phyloP scores from a whole-genome alignment of 2,329 filamentous ascomycete species.

The Acephala macrosclerotiorum region DNA sequence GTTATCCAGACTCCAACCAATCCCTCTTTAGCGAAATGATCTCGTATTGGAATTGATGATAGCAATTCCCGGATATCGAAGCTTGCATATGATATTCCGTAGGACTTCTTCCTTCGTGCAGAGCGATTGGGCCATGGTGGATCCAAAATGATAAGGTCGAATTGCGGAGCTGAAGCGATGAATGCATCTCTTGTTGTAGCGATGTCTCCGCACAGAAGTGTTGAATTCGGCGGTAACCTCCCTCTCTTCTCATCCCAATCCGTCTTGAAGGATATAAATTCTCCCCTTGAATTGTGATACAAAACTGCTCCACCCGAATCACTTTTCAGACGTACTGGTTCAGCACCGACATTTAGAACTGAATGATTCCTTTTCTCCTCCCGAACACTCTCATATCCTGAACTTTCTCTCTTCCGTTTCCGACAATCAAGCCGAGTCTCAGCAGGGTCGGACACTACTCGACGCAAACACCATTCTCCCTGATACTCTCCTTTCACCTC shows the following conservation, averaged over 20 bases:
- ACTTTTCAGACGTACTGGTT: background rate
- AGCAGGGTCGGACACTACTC: slow-evolving; percentile 25
- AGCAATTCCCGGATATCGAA: slow-evolving; percentile 58
- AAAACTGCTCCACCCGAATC: background rate
- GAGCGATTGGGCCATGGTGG: slow-evolving; percentile 86
- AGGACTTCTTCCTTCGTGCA: slow-evolving; percentile 65
- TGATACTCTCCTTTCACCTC: slow-evolving; percentile 32
- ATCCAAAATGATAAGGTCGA: slow-evolving; percentile 75
- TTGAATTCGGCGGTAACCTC: slow-evolving; percentile 17
- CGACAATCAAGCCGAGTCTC: background rate
- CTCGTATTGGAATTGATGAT: slow-evolving; percentile 61
- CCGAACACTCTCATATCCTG: background rate
- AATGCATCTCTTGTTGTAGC: slow-evolving; percentile 45
- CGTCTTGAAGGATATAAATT: background rate
- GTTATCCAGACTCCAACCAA: slow-evolving; percentile 80
- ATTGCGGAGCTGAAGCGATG: slow-evolving; percentile 54
- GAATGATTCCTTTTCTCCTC: background rate
- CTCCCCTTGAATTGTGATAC: background rate
- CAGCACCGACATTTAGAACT: background rate
- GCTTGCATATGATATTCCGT: slow-evolving; percentile 53
- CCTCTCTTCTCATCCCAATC: background rate
- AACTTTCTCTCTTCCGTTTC: slow-evolving; percentile 14
- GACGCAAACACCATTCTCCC: slow-evolving; percentile 45
- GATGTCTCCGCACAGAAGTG: slow-evolving; percentile 21
- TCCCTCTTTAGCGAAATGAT: slow-evolving; percentile 59